Conservation (phyloP, 768 basidiomycete species). For the Pulveroboletus sp. region DNA sequence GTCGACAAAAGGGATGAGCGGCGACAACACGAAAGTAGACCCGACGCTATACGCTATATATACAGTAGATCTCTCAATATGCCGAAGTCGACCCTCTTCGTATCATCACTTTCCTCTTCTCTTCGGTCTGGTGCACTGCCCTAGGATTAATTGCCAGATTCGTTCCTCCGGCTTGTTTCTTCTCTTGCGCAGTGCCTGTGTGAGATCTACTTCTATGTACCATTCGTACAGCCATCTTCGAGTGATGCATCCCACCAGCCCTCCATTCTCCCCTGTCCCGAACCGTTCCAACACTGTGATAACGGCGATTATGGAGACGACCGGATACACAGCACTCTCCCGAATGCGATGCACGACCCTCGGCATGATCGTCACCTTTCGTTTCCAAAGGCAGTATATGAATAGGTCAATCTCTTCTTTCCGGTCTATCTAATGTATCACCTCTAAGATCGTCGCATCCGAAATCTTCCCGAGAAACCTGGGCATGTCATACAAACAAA, state of each 20-base stretch:
- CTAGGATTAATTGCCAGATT: constrained; percentile 11
- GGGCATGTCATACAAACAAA: constrained; percentile 22
- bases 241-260: constrained; percentile 25
- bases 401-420: constrained; percentile 19
- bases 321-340: neutral
- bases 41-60: constrained; percentile 10
- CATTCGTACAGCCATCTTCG: constrained; percentile 21
- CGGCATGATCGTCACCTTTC: constrained; percentile 14
- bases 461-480: constrained; percentile 11
- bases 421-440: constrained; percentile 12
- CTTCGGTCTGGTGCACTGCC: constrained; percentile 7
- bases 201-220: constrained; percentile 15
- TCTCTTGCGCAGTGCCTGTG: constrained; percentile 11
- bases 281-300: constrained; percentile 26
- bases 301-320: constrained; percentile 21
- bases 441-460: constrained; percentile 12
- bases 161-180: constrained; percentile 16
- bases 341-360: constrained; percentile 6
- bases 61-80: constrained; percentile 2
- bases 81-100: neutral
- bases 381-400: constrained; percentile 24
- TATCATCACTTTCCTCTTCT: constrained; percentile 12
- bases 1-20: constrained; percentile 6
- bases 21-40: neutral
- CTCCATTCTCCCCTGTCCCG: constrained; percentile 21